Evolutionary conservation across 805 yeast genomes (phyloP).

Genomic region (Candida coleopterorum): DNA sequence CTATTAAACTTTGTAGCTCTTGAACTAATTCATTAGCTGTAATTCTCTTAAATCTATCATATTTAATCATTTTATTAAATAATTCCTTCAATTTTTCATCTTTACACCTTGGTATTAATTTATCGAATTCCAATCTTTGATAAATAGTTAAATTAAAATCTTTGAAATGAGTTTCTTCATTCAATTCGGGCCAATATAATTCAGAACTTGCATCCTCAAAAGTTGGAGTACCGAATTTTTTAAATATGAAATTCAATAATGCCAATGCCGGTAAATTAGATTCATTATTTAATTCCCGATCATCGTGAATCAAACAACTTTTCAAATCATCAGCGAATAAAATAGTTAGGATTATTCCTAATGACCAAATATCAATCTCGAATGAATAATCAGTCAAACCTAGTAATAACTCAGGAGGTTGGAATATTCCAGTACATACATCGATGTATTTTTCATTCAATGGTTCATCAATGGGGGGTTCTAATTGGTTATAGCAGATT

Average conservation of each 20-base stretch:
- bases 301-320: constrained; percentile 22
- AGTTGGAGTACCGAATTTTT: constrained; percentile 59
- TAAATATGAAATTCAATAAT: constrained; percentile 50
- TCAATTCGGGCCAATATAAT: constrained; percentile 34
- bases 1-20: not conserved
- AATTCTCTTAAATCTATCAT: constrained; percentile 21
- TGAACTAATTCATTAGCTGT: constrained; percentile 9
- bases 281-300: constrained; percentile 26
- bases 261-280: constrained; percentile 51
- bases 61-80: constrained; percentile 42
- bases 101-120: constrained; percentile 16
- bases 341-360: constrained; percentile 58
- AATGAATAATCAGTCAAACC: constrained; percentile 51
- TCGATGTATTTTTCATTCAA: constrained; percentile 48
- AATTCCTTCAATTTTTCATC: constrained; percentile 16
- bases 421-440: constrained; percentile 62
- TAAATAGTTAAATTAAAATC: constrained; percentile 18
- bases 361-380: constrained; percentile 68
- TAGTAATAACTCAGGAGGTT: constrained; percentile 70
- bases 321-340: constrained; percentile 34
- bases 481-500: constrained; percentile 28
- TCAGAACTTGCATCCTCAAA: constrained; percentile 12
- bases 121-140: constrained; percentile 5
- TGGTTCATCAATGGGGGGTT: constrained; percentile 7
- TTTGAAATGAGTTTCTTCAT: constrained; percentile 24